Evolutionary conservation across 306 rosid species (phyloP).

Genomic region (Glycyrrhiza uralensis): DNA sequence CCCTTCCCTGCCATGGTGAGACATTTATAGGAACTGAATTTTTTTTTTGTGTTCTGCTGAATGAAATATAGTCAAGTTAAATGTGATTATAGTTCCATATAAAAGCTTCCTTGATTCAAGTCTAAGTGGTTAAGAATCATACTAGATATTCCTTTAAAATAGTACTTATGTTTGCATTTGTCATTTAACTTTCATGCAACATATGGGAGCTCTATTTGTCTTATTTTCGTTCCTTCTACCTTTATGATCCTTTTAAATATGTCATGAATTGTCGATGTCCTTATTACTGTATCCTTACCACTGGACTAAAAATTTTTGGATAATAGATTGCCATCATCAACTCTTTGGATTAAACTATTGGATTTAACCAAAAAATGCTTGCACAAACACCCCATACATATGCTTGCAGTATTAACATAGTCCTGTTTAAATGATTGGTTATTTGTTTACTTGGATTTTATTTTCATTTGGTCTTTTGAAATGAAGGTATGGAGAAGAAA

Average conservation of each 20-base stretch:
- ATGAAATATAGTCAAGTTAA: background rate
- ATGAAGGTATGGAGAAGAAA: slow-evolving; percentile 30
- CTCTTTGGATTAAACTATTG: background rate
- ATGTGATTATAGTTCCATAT: background rate
- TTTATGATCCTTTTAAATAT: background rate
- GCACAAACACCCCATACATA: background rate
- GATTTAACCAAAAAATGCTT: background rate
- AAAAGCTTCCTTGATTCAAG: background rate
- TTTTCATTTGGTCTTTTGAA: background rate
- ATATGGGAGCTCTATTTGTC: background rate
- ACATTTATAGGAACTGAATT: too few species aligned
- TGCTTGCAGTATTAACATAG: background rate
- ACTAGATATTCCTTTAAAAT: background rate
- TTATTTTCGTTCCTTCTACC: background rate
- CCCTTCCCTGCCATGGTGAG: too few species aligned
- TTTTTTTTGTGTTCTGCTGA: too few species aligned
- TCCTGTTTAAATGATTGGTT: background rate
- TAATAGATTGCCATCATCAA: background rate
- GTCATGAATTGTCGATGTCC: background rate
- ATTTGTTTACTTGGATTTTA: background rate
- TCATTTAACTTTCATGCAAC: background rate
- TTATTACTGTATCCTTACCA: background rate
- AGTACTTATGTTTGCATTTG: background rate
- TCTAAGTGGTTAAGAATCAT: background rate
- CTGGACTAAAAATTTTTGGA: background rate